Evolutionary conservation across 805 yeast species (phyloP).

Genomic region (Lachancea thermotolerans): DNA sequence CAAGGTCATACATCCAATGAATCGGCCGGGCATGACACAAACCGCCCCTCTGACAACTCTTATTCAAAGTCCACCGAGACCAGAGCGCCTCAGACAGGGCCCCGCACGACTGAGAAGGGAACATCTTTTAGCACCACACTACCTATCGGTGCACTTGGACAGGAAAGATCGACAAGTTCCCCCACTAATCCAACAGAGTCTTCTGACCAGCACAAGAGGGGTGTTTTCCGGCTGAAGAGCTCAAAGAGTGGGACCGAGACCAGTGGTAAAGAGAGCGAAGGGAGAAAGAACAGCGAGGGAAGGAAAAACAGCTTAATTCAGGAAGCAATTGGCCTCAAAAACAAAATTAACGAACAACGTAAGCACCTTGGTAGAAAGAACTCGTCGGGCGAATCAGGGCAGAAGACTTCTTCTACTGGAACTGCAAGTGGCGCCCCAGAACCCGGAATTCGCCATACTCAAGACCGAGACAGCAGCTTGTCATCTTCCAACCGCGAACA

Average conservation of each 20-base stretch:
- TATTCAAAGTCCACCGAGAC: not conserved
- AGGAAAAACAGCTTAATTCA: not conserved
- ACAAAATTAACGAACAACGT: conserved; percentile 1
- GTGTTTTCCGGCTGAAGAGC: not conserved
- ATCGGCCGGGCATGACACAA: no score
- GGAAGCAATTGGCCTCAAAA: conserved; percentile 1
- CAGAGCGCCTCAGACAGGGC: not conserved
- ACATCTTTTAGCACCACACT: conserved; percentile 5
- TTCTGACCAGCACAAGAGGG: conserved; percentile 5
- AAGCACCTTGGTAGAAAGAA: conserved; percentile 2
- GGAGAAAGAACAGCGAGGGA: not conserved
- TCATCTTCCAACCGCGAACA: no score
- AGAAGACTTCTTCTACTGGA: not conserved
- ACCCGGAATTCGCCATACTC: not conserved
- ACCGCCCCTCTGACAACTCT: not conserved
- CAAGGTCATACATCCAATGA: no score
- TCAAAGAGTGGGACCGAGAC: conserved; percentile 1
- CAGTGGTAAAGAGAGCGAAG: not conserved
- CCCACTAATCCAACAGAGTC: not conserved
- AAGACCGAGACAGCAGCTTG: not conserved
- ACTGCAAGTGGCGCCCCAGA: not conserved
- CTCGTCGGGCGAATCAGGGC: not conserved
- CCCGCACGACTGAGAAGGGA: not conserved
- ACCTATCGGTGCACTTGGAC: conserved; percentile 3
- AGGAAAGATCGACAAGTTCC: not conserved